Evolutionary conservation across 768 basidiomycete genomes (phyloP).

Genomic region (Agaricus sinodeliciosus): DNA sequence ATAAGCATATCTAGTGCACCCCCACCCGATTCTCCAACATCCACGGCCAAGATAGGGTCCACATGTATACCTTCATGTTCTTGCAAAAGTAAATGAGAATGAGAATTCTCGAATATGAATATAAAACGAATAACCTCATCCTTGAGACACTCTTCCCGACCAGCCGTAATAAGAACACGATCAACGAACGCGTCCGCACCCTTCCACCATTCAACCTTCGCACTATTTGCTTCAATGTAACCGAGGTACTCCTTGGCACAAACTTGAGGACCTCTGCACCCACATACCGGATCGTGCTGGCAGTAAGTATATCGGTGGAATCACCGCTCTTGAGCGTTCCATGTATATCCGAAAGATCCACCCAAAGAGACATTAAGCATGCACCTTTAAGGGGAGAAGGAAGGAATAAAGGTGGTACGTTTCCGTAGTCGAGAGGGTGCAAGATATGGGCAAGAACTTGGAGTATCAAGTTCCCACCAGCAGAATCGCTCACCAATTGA

Average conservation of each 20-base stretch:
- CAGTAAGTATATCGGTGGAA: conserved; percentile 19
- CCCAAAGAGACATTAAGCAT: conserved; percentile 28
- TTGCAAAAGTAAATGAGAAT: neutral
- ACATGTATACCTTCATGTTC: too few relatives aligned
- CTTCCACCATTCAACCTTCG: conserved; percentile 27
- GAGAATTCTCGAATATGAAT: conserved; percentile 17
- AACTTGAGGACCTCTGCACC: conserved; percentile 12
- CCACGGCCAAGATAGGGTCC: too few relatives aligned
- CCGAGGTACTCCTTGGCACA: conserved; percentile 17
- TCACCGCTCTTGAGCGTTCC: conserved; percentile 19
- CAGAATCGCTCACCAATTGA: conserved; percentile 28
- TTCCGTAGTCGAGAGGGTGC: conserved; percentile 18
- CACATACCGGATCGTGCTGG: conserved; percentile 11
- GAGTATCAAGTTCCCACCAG: conserved; percentile 25
- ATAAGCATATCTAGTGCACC: too few relatives aligned
- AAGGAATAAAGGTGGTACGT: conserved; percentile 17
- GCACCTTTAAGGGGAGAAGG: conserved; percentile 18
- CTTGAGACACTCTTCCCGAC: conserved; percentile 26
- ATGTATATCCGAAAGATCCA: conserved; percentile 16
- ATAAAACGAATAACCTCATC: conserved; percentile 24
- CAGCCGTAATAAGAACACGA: conserved; percentile 29
- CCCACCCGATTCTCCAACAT: too few relatives aligned
- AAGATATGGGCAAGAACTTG: conserved; percentile 27
- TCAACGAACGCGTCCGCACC: conserved; percentile 23
- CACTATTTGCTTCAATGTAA: conserved; percentile 25